Evolutionary conservation across 108 stramenopile species (phyloP).

Genomic region (Pseudonitzschia multistriata): DNA sequence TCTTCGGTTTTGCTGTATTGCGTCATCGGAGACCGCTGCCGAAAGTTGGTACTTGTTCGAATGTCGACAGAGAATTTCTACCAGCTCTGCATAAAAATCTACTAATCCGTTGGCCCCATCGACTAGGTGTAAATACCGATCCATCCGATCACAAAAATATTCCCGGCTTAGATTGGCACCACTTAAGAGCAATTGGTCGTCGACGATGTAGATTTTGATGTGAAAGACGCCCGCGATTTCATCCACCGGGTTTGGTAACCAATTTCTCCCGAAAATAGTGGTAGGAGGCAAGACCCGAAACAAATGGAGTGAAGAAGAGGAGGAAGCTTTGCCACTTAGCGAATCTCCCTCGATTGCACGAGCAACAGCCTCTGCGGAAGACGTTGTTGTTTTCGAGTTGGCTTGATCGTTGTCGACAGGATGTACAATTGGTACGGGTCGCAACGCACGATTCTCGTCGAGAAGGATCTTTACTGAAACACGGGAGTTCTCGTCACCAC

Average conservation of each 20-base stretch:
- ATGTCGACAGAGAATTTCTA: slow-evolving; percentile 52
- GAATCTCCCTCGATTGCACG: slow-evolving; percentile 20
- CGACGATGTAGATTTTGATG: slow-evolving; percentile 80
- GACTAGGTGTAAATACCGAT: slow-evolving; percentile 70
- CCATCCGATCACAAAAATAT: slow-evolving; percentile 80
- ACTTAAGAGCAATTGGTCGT: slow-evolving; percentile 71
- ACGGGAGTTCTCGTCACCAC: background rate
- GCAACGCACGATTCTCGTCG: slow-evolving; percentile 70
- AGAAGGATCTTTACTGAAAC: slow-evolving; percentile 60
- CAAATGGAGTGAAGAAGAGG: slow-evolving; percentile 37
- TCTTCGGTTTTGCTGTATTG: background rate
- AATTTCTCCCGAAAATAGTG: slow-evolving; percentile 12
- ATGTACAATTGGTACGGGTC: slow-evolving; percentile 47
- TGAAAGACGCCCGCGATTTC: slow-evolving; percentile 88
- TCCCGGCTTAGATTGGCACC: slow-evolving; percentile 86
- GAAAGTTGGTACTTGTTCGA: slow-evolving; percentile 41
- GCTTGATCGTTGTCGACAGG: slow-evolving; percentile 17
- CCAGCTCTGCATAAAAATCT: slow-evolving; percentile 70
- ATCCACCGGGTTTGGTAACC: slow-evolving; percentile 72
- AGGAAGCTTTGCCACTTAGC: background rate
- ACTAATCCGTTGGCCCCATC: slow-evolving; percentile 74
- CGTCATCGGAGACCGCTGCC: background rate
- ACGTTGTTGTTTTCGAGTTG: slow-evolving; percentile 32
- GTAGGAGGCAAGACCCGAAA: slow-evolving; percentile 57
- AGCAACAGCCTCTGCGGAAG: slow-evolving; percentile 42